Evolutionary conservation across 257 asterid genomes (phyloP), one percentile per base, ranked within the genome.

Genomic region (Coffea canephora): DNA sequence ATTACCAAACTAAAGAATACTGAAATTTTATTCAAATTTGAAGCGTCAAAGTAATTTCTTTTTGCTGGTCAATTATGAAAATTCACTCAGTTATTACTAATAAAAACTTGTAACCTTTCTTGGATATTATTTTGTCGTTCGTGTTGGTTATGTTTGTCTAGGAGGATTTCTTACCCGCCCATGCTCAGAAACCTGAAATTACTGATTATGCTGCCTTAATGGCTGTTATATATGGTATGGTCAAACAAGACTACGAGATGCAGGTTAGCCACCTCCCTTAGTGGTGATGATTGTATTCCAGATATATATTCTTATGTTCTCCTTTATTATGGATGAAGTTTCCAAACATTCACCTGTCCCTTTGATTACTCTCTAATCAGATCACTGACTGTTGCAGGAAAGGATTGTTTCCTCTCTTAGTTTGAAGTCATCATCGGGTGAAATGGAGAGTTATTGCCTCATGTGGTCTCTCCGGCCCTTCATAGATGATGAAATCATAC

Each of bases 401-500:
- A 89, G 69, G 76, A 85, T 93, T 8, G 91, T 87, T 71, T 87
- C 94, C 16, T 89, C 97, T 46, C 92, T 95, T 54, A 77, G 73
- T 82, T 87, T 85, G 81, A 91, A 86, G 85, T 85, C 96, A 54
- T 85, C 96, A 23, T 85, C 88, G 1, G 97, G 78, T 73, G 97
- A 95, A 82, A 68, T 95, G 41, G 97, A 91, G 76, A 92, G 92
- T 46, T 95, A 95, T 83, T 91, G 89, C 89, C 84, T 83, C 83
- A 92, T 95, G 97, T 93, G 97, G 99, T 90, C 96, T 0, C 83
- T 93, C 81, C 91, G 97, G 74, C 98, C 98, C 43, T 93, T 84
- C 66, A 49, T 95, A 71, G 96, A 95, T 12, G 97, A 93, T 70
- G 97, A 90, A 67, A 74, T 90, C 45, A 83, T 91, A 88, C 88